Evolutionary conservation across 1,284 basidiomycete species (phyloP).

Genomic region (Ceratobasidium sp.): DNA sequence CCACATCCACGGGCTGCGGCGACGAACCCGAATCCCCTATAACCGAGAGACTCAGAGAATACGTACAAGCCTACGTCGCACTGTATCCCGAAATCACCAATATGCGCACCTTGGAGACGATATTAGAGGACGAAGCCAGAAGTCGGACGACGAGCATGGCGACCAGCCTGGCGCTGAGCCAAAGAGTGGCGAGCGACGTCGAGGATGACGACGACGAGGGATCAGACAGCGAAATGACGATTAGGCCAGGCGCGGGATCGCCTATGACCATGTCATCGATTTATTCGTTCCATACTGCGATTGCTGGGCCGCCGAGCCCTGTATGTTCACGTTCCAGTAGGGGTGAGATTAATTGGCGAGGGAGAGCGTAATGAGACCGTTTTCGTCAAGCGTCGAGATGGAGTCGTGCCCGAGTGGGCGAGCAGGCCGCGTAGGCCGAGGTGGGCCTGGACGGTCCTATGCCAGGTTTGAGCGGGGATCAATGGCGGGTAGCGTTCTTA

Average conservation of each 20-base stretch:
- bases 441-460: too few species aligned
- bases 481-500: too few species aligned
- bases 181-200: too few species aligned
- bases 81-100: not conserved
- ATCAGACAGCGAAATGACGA: not conserved
- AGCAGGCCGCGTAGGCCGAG: too few species aligned
- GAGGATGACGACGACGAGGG: too few species aligned
- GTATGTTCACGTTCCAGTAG: not conserved
- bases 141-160: not conserved
- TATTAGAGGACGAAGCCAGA: slow-evolving; percentile 27
- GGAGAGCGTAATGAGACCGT: not conserved
- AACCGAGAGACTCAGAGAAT: not conserved
- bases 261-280: not conserved
- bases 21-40: not conserved
- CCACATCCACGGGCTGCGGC: not conserved
- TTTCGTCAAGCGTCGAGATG: not conserved
- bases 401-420: too few species aligned
- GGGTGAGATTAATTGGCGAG: not conserved
- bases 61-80: not conserved
- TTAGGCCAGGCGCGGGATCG: not conserved
- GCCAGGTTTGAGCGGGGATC: too few species aligned
- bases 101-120: slow-evolving; percentile 27
- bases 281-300: not conserved
- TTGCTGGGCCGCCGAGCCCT: not conserved
- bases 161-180: too few species aligned